A percentile compares a stretch with the other conserved stretches of the same genome.
These are phyloP conservation scores for Plectosphaerella sp. DNA, from an alignment of 2,329 filamentous ascomycete genomes.

Conservation along the genomic window DNA sequence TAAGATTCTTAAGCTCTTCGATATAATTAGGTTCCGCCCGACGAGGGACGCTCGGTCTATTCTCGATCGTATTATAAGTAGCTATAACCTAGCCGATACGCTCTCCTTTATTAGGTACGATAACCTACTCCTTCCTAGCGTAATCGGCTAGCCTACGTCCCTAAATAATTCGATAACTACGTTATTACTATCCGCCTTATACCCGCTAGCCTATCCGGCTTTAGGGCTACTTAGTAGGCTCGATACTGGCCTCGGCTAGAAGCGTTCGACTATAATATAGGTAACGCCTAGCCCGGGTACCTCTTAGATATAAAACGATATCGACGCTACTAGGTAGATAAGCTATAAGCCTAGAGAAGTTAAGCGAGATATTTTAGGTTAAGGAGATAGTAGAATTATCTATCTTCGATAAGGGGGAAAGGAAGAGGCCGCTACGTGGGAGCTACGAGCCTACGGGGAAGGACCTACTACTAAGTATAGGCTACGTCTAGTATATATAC, in stretches of 20 bases:
- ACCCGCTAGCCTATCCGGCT: not conserved
- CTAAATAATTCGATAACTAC: not conserved
- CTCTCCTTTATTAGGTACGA: not conserved
- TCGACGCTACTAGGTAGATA: too few relatives aligned
- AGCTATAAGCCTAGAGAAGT: too few relatives aligned
- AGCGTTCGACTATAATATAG: not conserved
- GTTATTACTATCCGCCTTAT: not conserved
- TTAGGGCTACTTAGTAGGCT: not conserved
- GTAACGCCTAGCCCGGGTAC: too few relatives aligned
- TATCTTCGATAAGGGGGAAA: too few relatives aligned
- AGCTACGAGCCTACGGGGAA: too few relatives aligned
- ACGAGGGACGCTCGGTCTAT: not conserved
- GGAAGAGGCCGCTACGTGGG: too few relatives aligned
- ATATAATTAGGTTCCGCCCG: not conserved
- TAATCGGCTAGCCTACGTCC: too few relatives aligned
- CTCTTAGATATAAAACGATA: too few relatives aligned
- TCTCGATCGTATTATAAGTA: not conserved
- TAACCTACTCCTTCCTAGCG: not conserved
- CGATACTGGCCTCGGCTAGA: not conserved
- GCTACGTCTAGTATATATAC: too few relatives aligned
- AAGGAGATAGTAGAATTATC: too few relatives aligned
- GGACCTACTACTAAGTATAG: too few relatives aligned
- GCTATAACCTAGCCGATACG: not conserved
- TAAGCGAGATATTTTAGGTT: too few relatives aligned
- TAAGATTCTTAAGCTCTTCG: not conserved